phyloP scores from a whole-genome alignment of 2,329 filamentous ascomycete species.

The Fusarium incarnatum region DNA sequence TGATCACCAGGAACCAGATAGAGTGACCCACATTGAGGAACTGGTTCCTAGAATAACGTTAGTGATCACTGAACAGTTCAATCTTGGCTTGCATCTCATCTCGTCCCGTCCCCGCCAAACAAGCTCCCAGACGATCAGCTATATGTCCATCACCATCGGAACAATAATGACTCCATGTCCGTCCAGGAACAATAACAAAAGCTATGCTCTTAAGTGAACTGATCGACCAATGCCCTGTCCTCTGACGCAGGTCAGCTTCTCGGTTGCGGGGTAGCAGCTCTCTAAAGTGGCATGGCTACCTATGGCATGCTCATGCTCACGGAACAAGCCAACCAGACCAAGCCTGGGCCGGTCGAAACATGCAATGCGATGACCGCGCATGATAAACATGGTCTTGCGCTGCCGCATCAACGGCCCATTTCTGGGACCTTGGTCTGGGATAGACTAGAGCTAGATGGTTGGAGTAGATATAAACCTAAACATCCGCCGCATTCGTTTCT shows the following conservation, averaged over 20 bases:
- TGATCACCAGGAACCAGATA: neutral
- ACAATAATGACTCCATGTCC: slow-evolving; percentile 12
- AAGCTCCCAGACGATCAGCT: slow-evolving; percentile 32
- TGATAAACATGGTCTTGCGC: slow-evolving; percentile 43
- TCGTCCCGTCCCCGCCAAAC: slow-evolving; percentile 43
- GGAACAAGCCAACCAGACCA: slow-evolving; percentile 26
- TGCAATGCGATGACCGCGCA: slow-evolving; percentile 29
- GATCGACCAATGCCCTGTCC: slow-evolving; percentile 42
- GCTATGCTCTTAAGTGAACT: slow-evolving; percentile 13
- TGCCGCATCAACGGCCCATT: slow-evolving; percentile 47
- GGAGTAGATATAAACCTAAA: slow-evolving; percentile 40
- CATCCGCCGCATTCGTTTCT: slow-evolving; percentile 32
- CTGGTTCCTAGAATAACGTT: neutral
- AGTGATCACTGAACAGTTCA: slow-evolving; percentile 7
- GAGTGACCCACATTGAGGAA: slow-evolving; percentile 21
- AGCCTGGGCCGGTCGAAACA: slow-evolving; percentile 23
- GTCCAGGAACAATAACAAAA: slow-evolving; percentile 20
- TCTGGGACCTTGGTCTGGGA: slow-evolving; percentile 36
- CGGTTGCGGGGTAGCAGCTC: slow-evolving; percentile 46
- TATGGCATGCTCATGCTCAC: slow-evolving; percentile 20
- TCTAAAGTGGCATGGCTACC: slow-evolving; percentile 23
- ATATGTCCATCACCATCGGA: slow-evolving; percentile 9
- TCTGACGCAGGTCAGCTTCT: slow-evolving; percentile 39
- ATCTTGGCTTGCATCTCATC: slow-evolving; percentile 44
- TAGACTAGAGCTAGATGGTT: neutral